Base-by-base conservation (phyloP, 1,284 basidiomycete species). In the Trametes hirsuta region DNA sequence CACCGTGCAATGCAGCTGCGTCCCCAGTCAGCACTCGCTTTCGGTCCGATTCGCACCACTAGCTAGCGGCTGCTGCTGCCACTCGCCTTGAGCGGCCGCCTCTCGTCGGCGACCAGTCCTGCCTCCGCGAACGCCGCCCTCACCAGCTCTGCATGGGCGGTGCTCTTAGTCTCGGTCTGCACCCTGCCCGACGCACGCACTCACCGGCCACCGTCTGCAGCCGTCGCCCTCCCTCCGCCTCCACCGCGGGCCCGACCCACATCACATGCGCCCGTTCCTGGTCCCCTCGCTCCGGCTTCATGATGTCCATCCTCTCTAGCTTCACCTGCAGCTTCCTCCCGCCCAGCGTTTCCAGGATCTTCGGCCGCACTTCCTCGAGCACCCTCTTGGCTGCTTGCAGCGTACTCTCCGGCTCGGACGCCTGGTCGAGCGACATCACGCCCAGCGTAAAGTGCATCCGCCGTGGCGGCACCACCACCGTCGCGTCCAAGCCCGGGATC, bases 381-480 rank as follows among this genome's bases (percentile, higher is more conserved):
- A 88, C 76, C 0, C 70, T 67, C 15, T 83, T 74, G 0, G 86
- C 86, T 0, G 72, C 72, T 1, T 72, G 53, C 14, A 87, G 67
- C 0, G 84, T 84, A 52, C 45, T 56, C 14, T 36, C 48, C 8
- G n/a, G 50, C 22, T 14, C 6, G n/a, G 59, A 40, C 6, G 53
- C 52, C 3, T 49, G 11, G 53, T 66, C 64, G 45, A 91, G 81
- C 0, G 81, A 74, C 86, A 91, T 88, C 0, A 89, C 87, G 2
- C 88, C 89, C 2, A 91, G 74, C 0, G 88, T 91, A 57, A 91
- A 73, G 68, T 91, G 89, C 45, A 90, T 72, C 14, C 89, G 72
- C 10, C 85, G 79, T 0, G 88, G 82, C 25, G 84, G 77, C 53
- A 90, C 78, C 50, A 88, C 70, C 66, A 91, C 83, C 2, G 80